A percentile compares a stretch with the other conserved stretches of the same genome.
These are phyloP conservation scores for Verticillium isaacii DNA, from an alignment of 2,329 filamentous ascomycete genomes.

Conservation along the genomic window DNA sequence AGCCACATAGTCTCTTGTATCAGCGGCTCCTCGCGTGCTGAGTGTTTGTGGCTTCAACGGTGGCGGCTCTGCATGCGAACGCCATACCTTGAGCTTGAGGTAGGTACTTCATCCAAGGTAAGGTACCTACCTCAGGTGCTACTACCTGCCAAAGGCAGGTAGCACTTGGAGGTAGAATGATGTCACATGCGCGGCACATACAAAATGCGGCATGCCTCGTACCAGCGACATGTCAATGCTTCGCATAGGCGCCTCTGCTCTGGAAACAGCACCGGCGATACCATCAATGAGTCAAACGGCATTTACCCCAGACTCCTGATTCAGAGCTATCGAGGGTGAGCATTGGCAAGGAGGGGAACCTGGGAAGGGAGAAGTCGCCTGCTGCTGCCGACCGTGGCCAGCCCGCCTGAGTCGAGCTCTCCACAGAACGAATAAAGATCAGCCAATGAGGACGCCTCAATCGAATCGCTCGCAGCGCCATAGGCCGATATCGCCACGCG, in stretches of 20 bases:
- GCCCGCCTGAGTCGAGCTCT: not conserved
- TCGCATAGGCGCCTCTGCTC: too few relatives aligned
- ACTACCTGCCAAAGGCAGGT: too few relatives aligned
- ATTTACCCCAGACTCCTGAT: not conserved
- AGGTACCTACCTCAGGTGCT: too few relatives aligned
- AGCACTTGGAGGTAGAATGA: too few relatives aligned
- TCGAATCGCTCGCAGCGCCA: not conserved
- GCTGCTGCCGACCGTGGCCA: not conserved
- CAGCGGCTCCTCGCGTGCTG: too few relatives aligned
- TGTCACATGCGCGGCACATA: too few relatives aligned
- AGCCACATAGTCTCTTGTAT: too few relatives aligned
- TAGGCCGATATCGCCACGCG: slow-evolving; percentile 4
- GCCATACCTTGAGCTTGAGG: too few relatives aligned
- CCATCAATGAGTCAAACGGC: not conserved
- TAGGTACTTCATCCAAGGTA: too few relatives aligned
- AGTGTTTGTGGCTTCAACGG: too few relatives aligned
- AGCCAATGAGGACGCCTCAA: not conserved
- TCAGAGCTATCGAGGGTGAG: not conserved
- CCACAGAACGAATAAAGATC: not conserved
- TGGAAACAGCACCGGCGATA: not conserved
- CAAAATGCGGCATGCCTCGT: too few relatives aligned
- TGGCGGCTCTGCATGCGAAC: too few relatives aligned
- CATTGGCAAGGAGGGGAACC: not conserved
- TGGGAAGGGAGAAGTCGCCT: not conserved
- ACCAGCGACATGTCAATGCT: not conserved